Percentiles rank a stretch among this genome's conserved stretches.
Conservation (phyloP, 1,284 basidiomycete species). For the Cryptococcus sp. region DNA sequence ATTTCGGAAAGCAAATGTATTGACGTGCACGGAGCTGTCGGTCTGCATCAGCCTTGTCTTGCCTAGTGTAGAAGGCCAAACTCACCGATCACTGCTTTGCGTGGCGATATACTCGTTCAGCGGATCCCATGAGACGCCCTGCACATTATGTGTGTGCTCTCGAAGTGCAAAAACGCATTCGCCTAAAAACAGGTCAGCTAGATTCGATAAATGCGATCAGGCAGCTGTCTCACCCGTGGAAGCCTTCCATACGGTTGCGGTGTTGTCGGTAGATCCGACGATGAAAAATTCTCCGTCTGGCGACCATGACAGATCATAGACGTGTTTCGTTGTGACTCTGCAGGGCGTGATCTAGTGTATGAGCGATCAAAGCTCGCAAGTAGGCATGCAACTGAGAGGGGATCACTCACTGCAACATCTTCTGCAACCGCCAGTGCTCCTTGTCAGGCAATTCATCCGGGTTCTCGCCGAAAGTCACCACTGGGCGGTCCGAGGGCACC, state of each 20-base stretch:
- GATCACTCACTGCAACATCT: slow-evolving; percentile 70
- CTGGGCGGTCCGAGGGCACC: slow-evolving; percentile 76
- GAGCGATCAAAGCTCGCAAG: too few species aligned
- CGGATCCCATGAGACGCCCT: slow-evolving; percentile 96
- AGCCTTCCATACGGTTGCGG: slow-evolving; percentile 60
- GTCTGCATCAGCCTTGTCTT: slow-evolving; percentile 3
- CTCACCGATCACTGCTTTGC: slow-evolving; percentile 80
- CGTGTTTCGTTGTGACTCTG: slow-evolving; percentile 76
- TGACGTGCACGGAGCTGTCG: slow-evolving; percentile 74
- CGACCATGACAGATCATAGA: slow-evolving; percentile 97
- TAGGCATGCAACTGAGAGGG: background rate
- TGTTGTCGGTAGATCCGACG: slow-evolving; percentile 94
- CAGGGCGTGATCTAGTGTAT: slow-evolving; percentile 1
- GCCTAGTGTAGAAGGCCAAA: background rate
- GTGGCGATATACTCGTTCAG: slow-evolving; percentile 92
- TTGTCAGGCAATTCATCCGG: slow-evolving; percentile 84
- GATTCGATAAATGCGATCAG: background rate
- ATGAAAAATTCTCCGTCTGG: slow-evolving; percentile 92
- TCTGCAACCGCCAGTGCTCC: slow-evolving; percentile 92
- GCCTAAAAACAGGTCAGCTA: slow-evolving; percentile 24
- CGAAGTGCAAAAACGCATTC: slow-evolving; percentile 49
- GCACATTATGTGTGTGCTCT: slow-evolving; percentile 91
- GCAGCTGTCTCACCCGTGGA: slow-evolving; percentile 39
- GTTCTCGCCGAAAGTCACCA: slow-evolving; percentile 72
- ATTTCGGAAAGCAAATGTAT: slow-evolving; percentile 72